Conservation (phyloP, 352 stramenopile species). For the Globisporangium spiculum region DNA sequence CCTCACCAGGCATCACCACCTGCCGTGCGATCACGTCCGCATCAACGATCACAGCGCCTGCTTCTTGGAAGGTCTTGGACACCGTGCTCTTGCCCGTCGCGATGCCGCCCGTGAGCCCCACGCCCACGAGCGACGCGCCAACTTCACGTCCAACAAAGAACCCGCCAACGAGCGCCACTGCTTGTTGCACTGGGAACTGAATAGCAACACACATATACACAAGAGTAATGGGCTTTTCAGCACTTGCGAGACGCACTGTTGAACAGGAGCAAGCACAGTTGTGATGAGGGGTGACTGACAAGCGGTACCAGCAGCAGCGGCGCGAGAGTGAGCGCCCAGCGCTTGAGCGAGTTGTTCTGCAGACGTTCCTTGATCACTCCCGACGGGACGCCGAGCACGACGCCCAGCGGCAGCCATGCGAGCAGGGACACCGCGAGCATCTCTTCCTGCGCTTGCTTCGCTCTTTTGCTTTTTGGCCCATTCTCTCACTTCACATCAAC, state of each 20-base stretch:
- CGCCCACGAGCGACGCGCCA: slow-evolving; percentile 58
- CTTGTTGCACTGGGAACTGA: slow-evolving; percentile 40
- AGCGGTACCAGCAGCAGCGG: slow-evolving; percentile 37
- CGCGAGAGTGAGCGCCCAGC: slow-evolving; percentile 39
- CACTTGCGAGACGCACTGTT: background rate
- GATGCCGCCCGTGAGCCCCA: slow-evolving; percentile 83
- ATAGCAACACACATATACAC: background rate
- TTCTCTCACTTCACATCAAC: background rate
- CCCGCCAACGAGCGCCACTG: slow-evolving; percentile 20
- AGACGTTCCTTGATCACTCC: slow-evolving; percentile 57
- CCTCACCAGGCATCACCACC: slow-evolving; percentile 70
- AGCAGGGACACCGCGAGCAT: slow-evolving; percentile 29
- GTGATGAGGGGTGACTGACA: slow-evolving; percentile 22
- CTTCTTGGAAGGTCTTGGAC: slow-evolving; percentile 49
- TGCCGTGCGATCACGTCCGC: slow-evolving; percentile 76
- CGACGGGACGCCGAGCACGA: slow-evolving; percentile 40
- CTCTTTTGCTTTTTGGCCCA: background rate
- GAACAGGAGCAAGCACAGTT: background rate
- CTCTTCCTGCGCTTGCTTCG: background rate
- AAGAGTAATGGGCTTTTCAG: background rate
- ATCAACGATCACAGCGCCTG: slow-evolving; percentile 76
- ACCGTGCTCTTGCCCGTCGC: slow-evolving; percentile 85
- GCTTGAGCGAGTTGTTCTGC: slow-evolving; percentile 35
- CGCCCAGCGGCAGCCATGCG: slow-evolving; percentile 30
- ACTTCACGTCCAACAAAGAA: slow-evolving; percentile 43